Base-by-base conservation (phyloP, 768 basidiomycete genomes). In the Dacryopinax spathularia region DNA sequence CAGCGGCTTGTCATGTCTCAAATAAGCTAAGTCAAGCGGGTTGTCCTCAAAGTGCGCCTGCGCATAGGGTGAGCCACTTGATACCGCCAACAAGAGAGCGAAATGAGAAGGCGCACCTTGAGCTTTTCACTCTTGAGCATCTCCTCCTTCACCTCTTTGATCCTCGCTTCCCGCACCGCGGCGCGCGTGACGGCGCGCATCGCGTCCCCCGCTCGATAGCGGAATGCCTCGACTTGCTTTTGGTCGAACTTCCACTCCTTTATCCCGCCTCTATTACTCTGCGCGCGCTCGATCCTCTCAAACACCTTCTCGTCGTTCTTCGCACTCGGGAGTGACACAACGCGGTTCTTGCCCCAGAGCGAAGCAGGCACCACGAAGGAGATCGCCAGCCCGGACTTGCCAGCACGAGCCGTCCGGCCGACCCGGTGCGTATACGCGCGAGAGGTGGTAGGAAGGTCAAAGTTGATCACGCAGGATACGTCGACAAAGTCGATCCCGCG, bases 31-130 rank as follows among this genome's bases (percentile, higher is more conserved):
- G 71, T 97, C 94, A 7, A 90, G 78, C 1, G 95, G 95, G 71
- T 98, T 93, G 70, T 97, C 93, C 70, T 97, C 93, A 66, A 99
- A 97, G 74, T 98, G 95, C 5, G 93, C 91, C 94, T 97, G 69
- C 1, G 33, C 13, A 31, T 15, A 18, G 25, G 18, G 33, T 34
- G 4, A 33, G 16, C 27, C 20, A 34, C 20, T 16, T 16, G 1
- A 31, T 39, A 35, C 5, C 34, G 27, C 7, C 36, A 61, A n/a
- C 20, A 62, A 18, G 9, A 61, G 33, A 59, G 22, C 18, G 13
- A 56, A 56, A 20, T 3, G 27, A 33, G 34, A n/a, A 15, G 15
- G 61, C 82, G 34, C 64, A 93, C 94, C 83, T 97, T 97, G 59
- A 98, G 82, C 75, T 94, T 97, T 70, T 95, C 92, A 41, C 91